A percentile compares a stretch with the other conserved stretches of the same genome.
Conservation (phyloP, 1,284 basidiomycete species). For the Irpex sp. region DNA sequence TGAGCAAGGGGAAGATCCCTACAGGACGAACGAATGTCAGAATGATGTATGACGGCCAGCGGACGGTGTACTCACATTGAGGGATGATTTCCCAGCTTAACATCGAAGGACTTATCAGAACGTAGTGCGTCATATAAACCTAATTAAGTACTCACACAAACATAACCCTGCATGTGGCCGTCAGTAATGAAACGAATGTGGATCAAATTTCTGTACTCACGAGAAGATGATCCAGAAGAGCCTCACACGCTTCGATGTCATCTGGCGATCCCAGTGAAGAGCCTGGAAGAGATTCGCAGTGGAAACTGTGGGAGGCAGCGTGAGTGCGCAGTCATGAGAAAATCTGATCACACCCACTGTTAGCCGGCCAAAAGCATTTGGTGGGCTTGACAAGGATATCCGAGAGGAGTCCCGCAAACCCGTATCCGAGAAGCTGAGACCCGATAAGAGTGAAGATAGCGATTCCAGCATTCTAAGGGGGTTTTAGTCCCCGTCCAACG, state of each 20-base stretch:
- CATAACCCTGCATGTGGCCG: constrained; percentile 6
- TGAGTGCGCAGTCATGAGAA: not conserved
- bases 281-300: constrained; percentile 30
- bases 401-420: constrained; percentile 27
- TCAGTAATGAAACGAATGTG: not conserved
- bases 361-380: constrained; percentile 30
- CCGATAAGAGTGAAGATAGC: constrained; percentile 31
- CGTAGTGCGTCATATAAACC: not conserved
- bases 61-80: constrained; percentile 42
- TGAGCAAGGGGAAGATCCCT: constrained; percentile 36
- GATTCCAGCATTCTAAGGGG: constrained; percentile 23
- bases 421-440: constrained; percentile 29
- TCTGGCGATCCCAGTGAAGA: constrained; percentile 29
- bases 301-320: constrained; percentile 15
- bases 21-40: not conserved
- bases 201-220: constrained; percentile 16
- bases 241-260: constrained; percentile 31
- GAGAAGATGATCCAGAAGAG: constrained; percentile 29
- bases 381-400: constrained; percentile 30
- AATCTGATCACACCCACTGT: constrained; percentile 17
- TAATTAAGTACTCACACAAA: constrained; percentile 3
- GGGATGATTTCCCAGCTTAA: constrained; percentile 37
- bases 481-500: not conserved
- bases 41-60: constrained; percentile 5
- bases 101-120: constrained; percentile 7